Evolutionary conservation across 495 filamentous ascomycete genomes (phyloP).

Genomic region (Penicillium waksmanii): DNA sequence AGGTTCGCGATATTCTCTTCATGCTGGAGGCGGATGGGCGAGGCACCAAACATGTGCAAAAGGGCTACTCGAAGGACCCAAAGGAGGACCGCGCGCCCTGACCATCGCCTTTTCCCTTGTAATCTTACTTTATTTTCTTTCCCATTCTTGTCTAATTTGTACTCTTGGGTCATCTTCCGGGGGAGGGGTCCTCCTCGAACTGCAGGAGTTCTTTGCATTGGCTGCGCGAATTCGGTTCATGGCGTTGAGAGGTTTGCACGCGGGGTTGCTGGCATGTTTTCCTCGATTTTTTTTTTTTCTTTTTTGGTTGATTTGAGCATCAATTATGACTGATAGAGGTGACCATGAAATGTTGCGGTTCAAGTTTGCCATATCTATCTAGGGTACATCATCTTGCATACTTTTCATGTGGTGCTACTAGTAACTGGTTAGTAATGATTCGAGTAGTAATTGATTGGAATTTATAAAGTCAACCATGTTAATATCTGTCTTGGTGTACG

Average conservation of each 20-base stretch:
- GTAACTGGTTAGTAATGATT: too few relatives aligned
- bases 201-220: constrained; percentile 24
- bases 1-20: constrained; percentile 54
- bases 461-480: too few relatives aligned
- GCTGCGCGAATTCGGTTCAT: constrained; percentile 23
- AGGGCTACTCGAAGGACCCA: constrained; percentile 48
- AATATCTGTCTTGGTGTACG: too few relatives aligned
- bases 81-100: constrained; percentile 45
- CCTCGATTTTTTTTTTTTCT: neutral
- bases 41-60: constrained; percentile 48
- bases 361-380: neutral
- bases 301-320: constrained; percentile 1
- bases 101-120: constrained; percentile 18
- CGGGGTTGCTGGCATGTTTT: constrained; percentile 10
- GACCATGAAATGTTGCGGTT: neutral
- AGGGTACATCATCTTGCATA: neutral
- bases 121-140: constrained; percentile 26
- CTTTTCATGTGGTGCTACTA: neutral
- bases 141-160: constrained; percentile 19
- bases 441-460: too few relatives aligned
- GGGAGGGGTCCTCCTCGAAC: neutral
- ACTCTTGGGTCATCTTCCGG: constrained; percentile 3
- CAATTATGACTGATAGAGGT: neutral
- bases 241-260: constrained; percentile 21
- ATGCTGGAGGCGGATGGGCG: constrained; percentile 55